These are phyloP conservation scores for Dendrostoma leiphaemia DNA, from an alignment of 2,329 filamentous ascomycete species.

Conservation along the genomic window DNA sequence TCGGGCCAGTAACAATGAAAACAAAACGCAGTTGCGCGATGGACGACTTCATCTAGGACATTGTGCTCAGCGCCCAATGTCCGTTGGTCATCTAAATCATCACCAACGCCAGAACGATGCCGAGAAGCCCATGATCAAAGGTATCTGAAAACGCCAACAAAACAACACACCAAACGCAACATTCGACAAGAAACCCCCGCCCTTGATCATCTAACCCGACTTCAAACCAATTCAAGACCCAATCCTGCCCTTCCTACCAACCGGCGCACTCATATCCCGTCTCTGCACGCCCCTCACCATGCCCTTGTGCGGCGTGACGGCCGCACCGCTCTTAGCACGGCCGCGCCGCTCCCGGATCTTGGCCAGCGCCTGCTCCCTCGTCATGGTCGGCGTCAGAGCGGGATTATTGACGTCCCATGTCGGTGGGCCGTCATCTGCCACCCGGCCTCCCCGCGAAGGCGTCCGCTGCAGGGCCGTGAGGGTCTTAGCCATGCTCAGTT, in stretches of 20 bases:
- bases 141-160: background rate
- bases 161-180: background rate
- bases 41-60: background rate
- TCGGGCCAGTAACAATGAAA: background rate
- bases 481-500: slow-evolving; percentile 42
- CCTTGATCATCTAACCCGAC: background rate
- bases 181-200: background rate
- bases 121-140: background rate
- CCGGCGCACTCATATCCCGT: slow-evolving; percentile 48
- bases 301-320: slow-evolving; percentile 59
- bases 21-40: too few species aligned
- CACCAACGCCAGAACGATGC: slow-evolving; percentile 17
- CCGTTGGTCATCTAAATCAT: background rate
- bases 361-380: slow-evolving; percentile 71
- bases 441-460: slow-evolving; percentile 35
- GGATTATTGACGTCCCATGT: slow-evolving; percentile 56
- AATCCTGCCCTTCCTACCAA: slow-evolving; percentile 15
- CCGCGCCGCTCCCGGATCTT: slow-evolving; percentile 72
- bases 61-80: too few species aligned
- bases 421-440: slow-evolving; percentile 24
- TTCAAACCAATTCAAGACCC: background rate
- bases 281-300: slow-evolving; percentile 49
- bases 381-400: slow-evolving; percentile 64
- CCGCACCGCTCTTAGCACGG: slow-evolving; percentile 65
- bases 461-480: slow-evolving; percentile 39